Conservation (phyloP, 495 filamentous ascomycete genomes). For the Endocarpon pusillum region DNA sequence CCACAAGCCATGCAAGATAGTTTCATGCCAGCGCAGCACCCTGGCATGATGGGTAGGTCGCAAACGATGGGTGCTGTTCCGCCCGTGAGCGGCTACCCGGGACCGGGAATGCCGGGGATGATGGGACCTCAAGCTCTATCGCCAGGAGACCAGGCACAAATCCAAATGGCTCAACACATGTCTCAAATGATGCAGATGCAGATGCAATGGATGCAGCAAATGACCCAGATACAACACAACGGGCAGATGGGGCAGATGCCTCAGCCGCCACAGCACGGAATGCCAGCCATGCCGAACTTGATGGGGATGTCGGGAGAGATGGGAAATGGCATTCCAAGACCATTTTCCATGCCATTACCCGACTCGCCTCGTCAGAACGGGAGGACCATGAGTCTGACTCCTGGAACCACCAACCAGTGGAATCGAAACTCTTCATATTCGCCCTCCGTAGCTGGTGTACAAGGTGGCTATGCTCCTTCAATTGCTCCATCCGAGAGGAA, state of each 20-base stretch:
- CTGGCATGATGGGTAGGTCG: conserved; percentile 22
- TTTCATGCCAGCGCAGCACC: too few species aligned
- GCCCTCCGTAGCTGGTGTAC: conserved; percentile 12
- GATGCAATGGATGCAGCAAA: conserved; percentile 63
- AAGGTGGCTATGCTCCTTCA: conserved; percentile 44
- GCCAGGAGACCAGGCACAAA: conserved; percentile 56
- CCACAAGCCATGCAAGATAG: conserved; percentile 18
- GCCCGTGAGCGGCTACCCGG: conserved; percentile 22
- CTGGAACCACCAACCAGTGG: conserved; percentile 46
- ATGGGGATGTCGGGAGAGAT: conserved; percentile 9
- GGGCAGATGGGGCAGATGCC: conserved; percentile 7
- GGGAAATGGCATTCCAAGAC: conserved; percentile 15
- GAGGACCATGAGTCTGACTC: conserved; percentile 69
- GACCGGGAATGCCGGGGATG: conserved; percentile 25
- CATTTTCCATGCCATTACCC: conserved; percentile 26
- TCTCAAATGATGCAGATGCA: conserved; percentile 83
- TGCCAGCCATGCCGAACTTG: neutral
- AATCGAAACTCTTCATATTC: conserved; percentile 19
- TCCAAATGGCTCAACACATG: conserved; percentile 82
- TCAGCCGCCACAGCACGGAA: neutral
- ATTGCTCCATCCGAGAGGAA: conserved; percentile 91
- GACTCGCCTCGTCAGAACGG: conserved; percentile 18
- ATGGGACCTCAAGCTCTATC: conserved; percentile 14
- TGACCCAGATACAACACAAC: conserved; percentile 63
- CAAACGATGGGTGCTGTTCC: conserved; percentile 31